A percentile compares a stretch with the other conserved stretches of the same genome.
Evolutionary conservation across 331 rosid species (phyloP).

Genomic region (Erythrophleum ivorense): DNA sequence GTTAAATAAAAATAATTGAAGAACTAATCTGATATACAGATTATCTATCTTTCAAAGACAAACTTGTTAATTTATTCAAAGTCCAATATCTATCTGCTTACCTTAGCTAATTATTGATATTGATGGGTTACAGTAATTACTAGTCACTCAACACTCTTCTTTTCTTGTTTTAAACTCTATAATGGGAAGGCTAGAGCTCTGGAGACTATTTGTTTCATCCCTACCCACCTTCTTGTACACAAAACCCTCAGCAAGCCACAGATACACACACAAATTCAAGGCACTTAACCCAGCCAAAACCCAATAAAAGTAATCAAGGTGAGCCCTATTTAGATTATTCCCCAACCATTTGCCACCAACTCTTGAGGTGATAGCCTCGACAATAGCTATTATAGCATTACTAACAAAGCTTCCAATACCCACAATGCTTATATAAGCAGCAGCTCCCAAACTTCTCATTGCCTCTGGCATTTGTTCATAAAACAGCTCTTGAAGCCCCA

Average conservation of each 20-base stretch:
- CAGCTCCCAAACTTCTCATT: slow-evolving; percentile 57
- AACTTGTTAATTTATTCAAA: no score
- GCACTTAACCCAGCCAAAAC: slow-evolving; percentile 51
- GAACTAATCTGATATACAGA: no score
- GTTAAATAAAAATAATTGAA: no score
- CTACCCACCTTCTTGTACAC: slow-evolving; percentile 44
- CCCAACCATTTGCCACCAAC: slow-evolving; percentile 49
- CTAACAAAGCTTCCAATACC: slow-evolving; percentile 45
- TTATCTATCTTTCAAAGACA: no score
- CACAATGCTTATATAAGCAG: slow-evolving; percentile 35
- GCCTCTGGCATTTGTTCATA: slow-evolving; percentile 49
- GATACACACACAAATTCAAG: slow-evolving; percentile 39
- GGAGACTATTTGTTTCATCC: background rate
- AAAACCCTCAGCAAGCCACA: slow-evolving; percentile 37
- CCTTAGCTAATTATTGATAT: no score
- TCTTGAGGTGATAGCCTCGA: slow-evolving; percentile 33
- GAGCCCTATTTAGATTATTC: slow-evolving; percentile 50
- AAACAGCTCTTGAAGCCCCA: slow-evolving; percentile 53
- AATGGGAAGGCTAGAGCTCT: background rate
- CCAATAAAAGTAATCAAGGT: slow-evolving; percentile 56
- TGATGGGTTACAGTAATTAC: no score
- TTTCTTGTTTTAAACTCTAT: background rate
- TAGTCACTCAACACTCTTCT: no score
- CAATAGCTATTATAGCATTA: slow-evolving; percentile 25
- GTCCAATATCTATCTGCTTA: no score